Base-by-base conservation (phyloP, 164 flowering plant genomes). In the Dillenia suffruticosa region DNA sequence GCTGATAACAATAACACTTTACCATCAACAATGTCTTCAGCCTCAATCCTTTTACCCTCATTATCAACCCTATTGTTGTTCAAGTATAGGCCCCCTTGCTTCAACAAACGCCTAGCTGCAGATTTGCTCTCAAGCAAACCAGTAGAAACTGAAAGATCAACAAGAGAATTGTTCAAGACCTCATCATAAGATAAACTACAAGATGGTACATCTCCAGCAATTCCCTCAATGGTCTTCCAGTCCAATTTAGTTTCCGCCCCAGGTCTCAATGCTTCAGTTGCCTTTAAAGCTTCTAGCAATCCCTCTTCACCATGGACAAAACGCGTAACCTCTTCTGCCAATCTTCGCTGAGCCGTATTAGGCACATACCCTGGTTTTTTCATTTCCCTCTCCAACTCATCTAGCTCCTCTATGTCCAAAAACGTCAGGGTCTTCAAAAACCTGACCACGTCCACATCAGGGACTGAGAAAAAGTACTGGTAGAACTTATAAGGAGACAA, bases 291-390 rank as follows among this genome's bases (percentile, higher is more conserved):
- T 79, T 88, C 97, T 9, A 56, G 26, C 49, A 88, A 64, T 15
- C 92, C 94, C n/a, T 81, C 87, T 49, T 84, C 79, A 1, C 94
- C 94, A 57, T 90, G 94, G 40, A 88, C 97, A 64, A 90, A 90
- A 10, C 85, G 71, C 5, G 97, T 88, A 19, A 88, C 87, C 69
- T 90, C 94, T 59, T 86, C 94, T 1, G 97, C 97, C 4, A 90
- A 82, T 71, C 74, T 79, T 24, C 83, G 63, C 68, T 88, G 94
- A 10, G 78, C 87, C 1, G 82, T 72, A 68, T 90, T 90, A 10
- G 90, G 90, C 5, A 77, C 80, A 67, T 86, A 87, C 0, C 82
- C 87, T 3, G 79, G 73, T 9, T 60, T 68, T 59, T 58, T 66
- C 97, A 88, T 86, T n/a, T 64, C 76, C 24, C 56, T 74, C 63